Conservation (phyloP, 1,139 yeast genomes). For the Pichia sp. region DNA sequence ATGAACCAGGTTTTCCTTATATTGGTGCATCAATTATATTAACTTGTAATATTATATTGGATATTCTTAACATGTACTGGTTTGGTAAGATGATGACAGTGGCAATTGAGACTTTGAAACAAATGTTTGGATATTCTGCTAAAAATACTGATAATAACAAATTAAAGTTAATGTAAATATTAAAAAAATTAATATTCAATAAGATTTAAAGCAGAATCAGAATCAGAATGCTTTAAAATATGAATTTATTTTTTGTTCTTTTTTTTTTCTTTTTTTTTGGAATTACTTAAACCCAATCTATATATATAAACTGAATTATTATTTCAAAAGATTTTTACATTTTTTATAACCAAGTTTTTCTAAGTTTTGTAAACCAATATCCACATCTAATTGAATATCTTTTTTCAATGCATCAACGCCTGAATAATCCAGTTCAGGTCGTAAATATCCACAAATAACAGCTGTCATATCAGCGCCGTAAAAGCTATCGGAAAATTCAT, state of each 20-base stretch:
- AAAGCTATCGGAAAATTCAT: conserved; percentile 57
- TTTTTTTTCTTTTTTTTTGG: conserved; percentile 20
- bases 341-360: conserved; percentile 24
- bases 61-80: conserved; percentile 68
- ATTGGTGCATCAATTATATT: conserved; percentile 48
- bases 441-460: conserved; percentile 74
- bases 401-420: conserved; percentile 79
- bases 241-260: conserved; percentile 1
- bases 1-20: conserved; percentile 38
- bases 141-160: conserved; percentile 25
- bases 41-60: conserved; percentile 57
- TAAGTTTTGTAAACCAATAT: conserved; percentile 41
- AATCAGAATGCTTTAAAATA: too few species aligned
- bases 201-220: too few species aligned
- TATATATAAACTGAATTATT: too few species aligned
- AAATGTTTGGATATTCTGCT: conserved; percentile 23
- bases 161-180: conserved; percentile 28
- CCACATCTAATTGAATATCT: conserved; percentile 78
- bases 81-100: conserved; percentile 77
- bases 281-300: too few species aligned
- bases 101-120: conserved; percentile 48
- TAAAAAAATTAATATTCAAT: too few species aligned
- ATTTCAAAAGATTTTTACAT: conserved; percentile 12
- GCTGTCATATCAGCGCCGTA: conserved; percentile 77
- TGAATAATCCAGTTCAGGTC: conserved; percentile 87